Evolutionary conservation across 2,329 filamentous ascomycete species (phyloP).

Genomic region (Lachnellula subtilissima): DNA sequence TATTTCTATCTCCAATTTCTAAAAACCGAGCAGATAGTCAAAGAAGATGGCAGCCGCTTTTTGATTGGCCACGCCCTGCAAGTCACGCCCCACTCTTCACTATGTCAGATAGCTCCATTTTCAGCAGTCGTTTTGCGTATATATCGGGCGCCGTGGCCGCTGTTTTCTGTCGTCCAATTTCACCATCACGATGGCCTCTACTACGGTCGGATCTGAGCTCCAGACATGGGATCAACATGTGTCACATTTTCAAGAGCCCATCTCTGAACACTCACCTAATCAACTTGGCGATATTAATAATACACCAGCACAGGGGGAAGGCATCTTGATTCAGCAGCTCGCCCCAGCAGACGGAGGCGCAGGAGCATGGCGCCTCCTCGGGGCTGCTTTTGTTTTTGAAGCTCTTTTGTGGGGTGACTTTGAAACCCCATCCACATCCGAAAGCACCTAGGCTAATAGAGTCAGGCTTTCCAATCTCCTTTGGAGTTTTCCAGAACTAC

Average conservation of each 20-base stretch:
- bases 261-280: no score
- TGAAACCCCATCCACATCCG: slow-evolving; percentile 30
- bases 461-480: slow-evolving; percentile 62
- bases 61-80: background rate
- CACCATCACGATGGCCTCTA: background rate
- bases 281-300: slow-evolving; percentile 32
- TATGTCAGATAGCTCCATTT: no score
- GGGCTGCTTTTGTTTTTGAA: slow-evolving; percentile 16
- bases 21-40: background rate
- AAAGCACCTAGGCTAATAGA: background rate
- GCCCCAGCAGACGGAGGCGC: slow-evolving; percentile 10
- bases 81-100: background rate
- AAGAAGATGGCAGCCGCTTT: background rate
- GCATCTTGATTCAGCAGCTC: slow-evolving; percentile 6
- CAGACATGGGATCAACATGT: background rate
- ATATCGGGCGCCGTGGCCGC: no score
- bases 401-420: slow-evolving; percentile 15
- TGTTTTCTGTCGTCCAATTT: no score
- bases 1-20: background rate
- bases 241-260: no score
- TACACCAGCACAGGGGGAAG: background rate
- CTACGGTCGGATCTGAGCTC: background rate
- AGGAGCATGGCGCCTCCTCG: slow-evolving; percentile 12
- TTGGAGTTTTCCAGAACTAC: slow-evolving; percentile 67
- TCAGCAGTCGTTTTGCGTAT: no score